Evolutionary conservation across 2,329 filamentous ascomycete genomes (phyloP).

Genomic region (Pestalotiopsis sp.): DNA sequence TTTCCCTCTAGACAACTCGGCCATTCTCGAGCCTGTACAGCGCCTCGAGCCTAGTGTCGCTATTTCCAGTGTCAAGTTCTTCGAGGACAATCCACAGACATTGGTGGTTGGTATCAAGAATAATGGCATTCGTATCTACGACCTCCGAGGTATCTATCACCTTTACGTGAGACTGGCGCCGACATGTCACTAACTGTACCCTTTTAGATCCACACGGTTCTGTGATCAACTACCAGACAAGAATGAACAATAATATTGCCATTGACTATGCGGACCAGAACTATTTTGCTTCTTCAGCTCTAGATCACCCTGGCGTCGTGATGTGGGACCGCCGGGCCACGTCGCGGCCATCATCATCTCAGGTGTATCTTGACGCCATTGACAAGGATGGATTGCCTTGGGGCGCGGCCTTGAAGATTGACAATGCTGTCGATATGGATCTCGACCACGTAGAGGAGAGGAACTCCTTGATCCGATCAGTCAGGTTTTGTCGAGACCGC

Average conservation of each 20-base stretch:
- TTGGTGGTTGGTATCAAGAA: constrained; percentile 75
- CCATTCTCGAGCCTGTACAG: constrained; percentile 57
- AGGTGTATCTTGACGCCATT: constrained; percentile 56
- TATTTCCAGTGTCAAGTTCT: constrained; percentile 83
- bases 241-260: constrained; percentile 69
- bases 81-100: constrained; percentile 73
- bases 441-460: constrained; percentile 54
- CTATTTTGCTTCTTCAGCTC: constrained; percentile 78
- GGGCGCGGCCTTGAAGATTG: constrained; percentile 60
- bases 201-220: constrained; percentile 47
- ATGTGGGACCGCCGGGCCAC: constrained; percentile 76
- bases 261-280: constrained; percentile 81
- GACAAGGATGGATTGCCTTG: constrained; percentile 63
- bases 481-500: constrained; percentile 64
- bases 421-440: constrained; percentile 57
- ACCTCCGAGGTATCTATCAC: constrained; percentile 64
- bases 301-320: constrained; percentile 72
- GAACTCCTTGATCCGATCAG: constrained; percentile 60
- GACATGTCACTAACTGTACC: not conserved
- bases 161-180: not conserved
- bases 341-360: constrained; percentile 50
- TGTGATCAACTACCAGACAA: constrained; percentile 62
- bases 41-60: constrained; percentile 67
- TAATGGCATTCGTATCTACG: constrained; percentile 74
- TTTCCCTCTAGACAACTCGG: constrained; percentile 48